These are phyloP conservation scores for Spironucleus salmonicida DNA, from an alignment of 208 protist species.

Conservation along the genomic window DNA sequence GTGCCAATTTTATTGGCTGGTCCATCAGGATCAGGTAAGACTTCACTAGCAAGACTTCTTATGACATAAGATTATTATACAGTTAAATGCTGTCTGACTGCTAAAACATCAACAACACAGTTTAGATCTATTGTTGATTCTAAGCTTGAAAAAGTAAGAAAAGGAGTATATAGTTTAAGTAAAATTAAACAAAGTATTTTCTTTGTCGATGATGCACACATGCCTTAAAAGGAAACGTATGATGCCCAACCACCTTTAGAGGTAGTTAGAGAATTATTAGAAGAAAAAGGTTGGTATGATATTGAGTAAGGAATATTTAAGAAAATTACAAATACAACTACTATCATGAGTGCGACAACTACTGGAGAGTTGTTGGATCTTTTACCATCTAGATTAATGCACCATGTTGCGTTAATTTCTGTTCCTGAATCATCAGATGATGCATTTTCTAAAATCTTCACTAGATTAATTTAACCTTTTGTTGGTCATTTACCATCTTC, in stretches of 20 bases:
- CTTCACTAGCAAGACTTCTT: conserved; percentile 58
- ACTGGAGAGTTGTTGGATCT: neutral
- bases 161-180: conserved; percentile 70
- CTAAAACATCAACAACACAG: conserved; percentile 4
- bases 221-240: conserved; percentile 68
- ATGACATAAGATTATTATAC: neutral
- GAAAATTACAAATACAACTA: conserved; percentile 22
- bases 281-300: conserved; percentile 66
- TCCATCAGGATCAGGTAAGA: conserved; percentile 77
- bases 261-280: conserved; percentile 61
- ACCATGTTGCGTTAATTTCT: conserved; percentile 3
- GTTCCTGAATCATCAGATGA: neutral
- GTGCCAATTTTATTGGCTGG: conserved; percentile 75
- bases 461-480: neutral
- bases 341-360: conserved; percentile 1
- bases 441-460: neutral
- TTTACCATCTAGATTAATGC: neutral
- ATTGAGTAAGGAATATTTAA: conserved; percentile 54
- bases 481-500: neutral
- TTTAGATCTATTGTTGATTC: conserved; percentile 61
- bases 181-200: conserved; percentile 77
- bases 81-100: conserved; percentile 17
- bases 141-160: conserved; percentile 75
- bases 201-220: conserved; percentile 95
- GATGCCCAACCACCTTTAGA: conserved; percentile 62